Base-by-base conservation (phyloP, 2,329 filamentous ascomycete genomes). In the Colletotrichum siamense region DNA sequence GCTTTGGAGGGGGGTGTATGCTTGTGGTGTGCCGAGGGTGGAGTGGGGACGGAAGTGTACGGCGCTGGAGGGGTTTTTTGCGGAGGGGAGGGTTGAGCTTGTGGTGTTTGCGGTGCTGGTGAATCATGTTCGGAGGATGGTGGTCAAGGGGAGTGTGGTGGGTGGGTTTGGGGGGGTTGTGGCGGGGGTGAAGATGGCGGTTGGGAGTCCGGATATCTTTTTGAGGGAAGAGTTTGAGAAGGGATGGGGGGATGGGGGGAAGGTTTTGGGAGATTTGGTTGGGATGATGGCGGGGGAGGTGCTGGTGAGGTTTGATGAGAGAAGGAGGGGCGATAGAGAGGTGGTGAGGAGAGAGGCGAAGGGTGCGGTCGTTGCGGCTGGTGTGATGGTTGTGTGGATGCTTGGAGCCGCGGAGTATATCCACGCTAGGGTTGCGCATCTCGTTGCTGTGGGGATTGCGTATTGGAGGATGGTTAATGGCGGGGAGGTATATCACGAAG, bases 61-160 rank as follows among this genome's bases (percentile, higher is more conserved):
- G 18, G 18, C 24, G 32, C 74, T 73, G 78, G 9, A 69, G 77
- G 7, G 79, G 79, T 3, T 78, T 83, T 15, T 49, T 7, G 44
- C 10, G 44, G 44, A 49, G 6, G n/a, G 39, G 39, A 44, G 39
- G 18, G 18, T 9, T 6, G 76, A 79, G 1, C 8, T 81, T 65
- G 79, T 86, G 59, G 52, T 81, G 16, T 79, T 82, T 52, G 86
- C 86, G 66, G 81, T 85, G 18, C 74, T 87, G 15, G 57, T 83
- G 30, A 84, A 88, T 81, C 86, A 88, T 77, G 79, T 86, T 18
- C 83, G 85, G 6, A 80, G 84, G 24, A 78, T 82, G n/a, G 72
- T 87, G 0, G 57, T 71, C 13, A 84, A 83, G 8, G 81, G 77
- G 79, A 73, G 84, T 0, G 82, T 81, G 5, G 77, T 81, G 26